phyloP scores from a whole-genome alignment of 192 early-diverging fungal species.

The Backusella luteola region DNA sequence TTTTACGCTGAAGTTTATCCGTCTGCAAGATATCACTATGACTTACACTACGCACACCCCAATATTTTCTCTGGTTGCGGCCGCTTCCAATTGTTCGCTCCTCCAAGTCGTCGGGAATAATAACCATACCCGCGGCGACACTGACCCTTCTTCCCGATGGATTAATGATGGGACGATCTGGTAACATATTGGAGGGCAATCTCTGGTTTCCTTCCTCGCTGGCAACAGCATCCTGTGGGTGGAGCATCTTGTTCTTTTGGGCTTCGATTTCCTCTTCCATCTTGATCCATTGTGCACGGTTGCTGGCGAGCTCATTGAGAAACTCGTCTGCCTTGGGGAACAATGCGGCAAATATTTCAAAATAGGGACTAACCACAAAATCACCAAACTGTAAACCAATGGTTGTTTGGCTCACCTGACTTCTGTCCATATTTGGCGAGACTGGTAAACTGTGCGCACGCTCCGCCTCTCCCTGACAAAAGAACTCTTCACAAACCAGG shows the following conservation, averaged over 20 bases:
- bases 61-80: constrained; percentile 13
- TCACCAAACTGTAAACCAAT: constrained; percentile 83
- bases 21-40: constrained; percentile 17
- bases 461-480: constrained; percentile 84
- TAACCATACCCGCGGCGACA: constrained; percentile 43
- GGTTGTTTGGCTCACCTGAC: constrained; percentile 64
- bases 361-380: constrained; percentile 85
- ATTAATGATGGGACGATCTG: constrained; percentile 21
- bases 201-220: constrained; percentile 1
- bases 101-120: constrained; percentile 41
- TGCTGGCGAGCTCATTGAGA: constrained; percentile 54
- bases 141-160: constrained; percentile 38
- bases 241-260: neutral
- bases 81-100: constrained; percentile 26
- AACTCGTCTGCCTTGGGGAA: constrained; percentile 65
- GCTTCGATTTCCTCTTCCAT: constrained; percentile 26
- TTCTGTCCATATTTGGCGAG: constrained; percentile 89
- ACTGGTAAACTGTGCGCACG: constrained; percentile 70
- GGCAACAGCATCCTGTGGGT: neutral
- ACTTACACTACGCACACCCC: constrained; percentile 37
- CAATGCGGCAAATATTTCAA: constrained; percentile 75
- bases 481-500: constrained; percentile 84
- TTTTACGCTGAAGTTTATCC: neutral
- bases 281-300: constrained; percentile 57
- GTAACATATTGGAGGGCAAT: constrained; percentile 13